Base-by-base conservation (phyloP, 352 stramenopile species). In the Pythium rishiriense region DNA sequence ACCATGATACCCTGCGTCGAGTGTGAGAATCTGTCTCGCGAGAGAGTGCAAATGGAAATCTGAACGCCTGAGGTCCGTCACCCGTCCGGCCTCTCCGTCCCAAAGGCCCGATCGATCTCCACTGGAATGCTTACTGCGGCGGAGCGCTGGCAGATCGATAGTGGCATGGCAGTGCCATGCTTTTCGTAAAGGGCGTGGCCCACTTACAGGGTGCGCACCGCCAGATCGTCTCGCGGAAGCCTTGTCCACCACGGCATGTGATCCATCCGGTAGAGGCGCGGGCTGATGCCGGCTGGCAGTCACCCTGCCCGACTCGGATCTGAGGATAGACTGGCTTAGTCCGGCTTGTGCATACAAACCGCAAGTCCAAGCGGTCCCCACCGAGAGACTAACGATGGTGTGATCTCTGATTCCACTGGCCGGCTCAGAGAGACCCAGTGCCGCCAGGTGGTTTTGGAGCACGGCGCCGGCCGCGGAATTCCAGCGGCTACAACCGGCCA, bases 221-320 rank as follows among this genome's bases (percentile, higher is more conserved):
- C 58, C 58, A 66, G 58, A 66, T 58, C 22, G 48, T 62, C 42
- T 39, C 28, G 25, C 28, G 51, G 51, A 61, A 62, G 22, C 46
- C 46, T 37, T 52, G 46, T 35, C 14, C 46, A 22, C 10, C 24
- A 14, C 41, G 46, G 19, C 21, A 33, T 33, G 58, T 58, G 48
- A 66, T 50, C 58, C 39, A 47, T 43, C 59, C 58, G 22, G 58
- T 66, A 66, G 52, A 66, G 58, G 58, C 51, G 37, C 6, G 48
- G 37, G 22, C 41, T 19, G 12, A 37, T 33, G 59, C 48, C 58
- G 37, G 43, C 28, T 54, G 42, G 49, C 9, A 10, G 0, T 19
- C 12, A n/a, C 29, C 22, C 37, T n/a, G 15, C 24, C 17, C 15
- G 37, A 42, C 49, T 66, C 60, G 48, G 60, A 67, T 67, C 60